Evolutionary conservation across 345 rosid species (phyloP).

Genomic region (Passiflora organensis): DNA sequence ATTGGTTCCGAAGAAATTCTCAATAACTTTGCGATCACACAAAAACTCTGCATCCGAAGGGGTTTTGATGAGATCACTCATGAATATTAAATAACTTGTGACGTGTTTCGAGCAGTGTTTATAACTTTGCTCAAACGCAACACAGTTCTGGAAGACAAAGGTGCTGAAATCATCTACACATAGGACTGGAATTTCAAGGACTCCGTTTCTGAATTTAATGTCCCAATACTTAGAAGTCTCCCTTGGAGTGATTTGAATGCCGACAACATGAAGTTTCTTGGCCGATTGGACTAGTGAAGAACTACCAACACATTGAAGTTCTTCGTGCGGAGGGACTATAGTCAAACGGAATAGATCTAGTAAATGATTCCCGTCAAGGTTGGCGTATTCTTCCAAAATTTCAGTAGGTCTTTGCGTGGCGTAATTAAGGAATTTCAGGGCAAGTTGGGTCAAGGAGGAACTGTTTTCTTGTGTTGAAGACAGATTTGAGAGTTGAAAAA

Average conservation of each 20-base stretch:
- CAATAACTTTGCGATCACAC: conserved; percentile 3
- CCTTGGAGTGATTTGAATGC: conserved; percentile 6
- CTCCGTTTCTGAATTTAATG: conserved; percentile 6
- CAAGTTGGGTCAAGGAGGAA: conserved; percentile 1
- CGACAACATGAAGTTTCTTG: conserved; percentile 4
- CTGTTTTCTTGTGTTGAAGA: not conserved
- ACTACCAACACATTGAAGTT: too few species aligned
- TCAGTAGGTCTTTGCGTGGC: not conserved
- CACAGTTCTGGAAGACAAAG: conserved; percentile 14
- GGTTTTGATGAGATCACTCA: conserved; percentile 1
- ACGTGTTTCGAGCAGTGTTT: conserved; percentile 1
- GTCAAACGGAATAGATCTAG: conserved; percentile 13
- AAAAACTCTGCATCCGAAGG: conserved; percentile 7
- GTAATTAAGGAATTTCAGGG: conserved; percentile 3
- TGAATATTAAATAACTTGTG: conserved; percentile 7
- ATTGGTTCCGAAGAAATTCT: conserved; percentile 16
- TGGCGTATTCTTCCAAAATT: not conserved
- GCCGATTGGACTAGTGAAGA: conserved; percentile 3
- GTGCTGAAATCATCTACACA: not conserved
- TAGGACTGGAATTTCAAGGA: conserved; percentile 10
- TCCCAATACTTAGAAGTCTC: conserved; percentile 2
- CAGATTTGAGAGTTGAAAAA: not conserved
- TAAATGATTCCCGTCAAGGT: conserved; percentile 1
- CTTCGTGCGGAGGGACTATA: not conserved
- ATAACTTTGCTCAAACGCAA: conserved; percentile 23